A percentile compares a stretch with the other conserved stretches of the same genome.
These are phyloP conservation scores for Stephania yunnanensis DNA, from an alignment of 164 flowering plant species.

Conservation along the genomic window DNA sequence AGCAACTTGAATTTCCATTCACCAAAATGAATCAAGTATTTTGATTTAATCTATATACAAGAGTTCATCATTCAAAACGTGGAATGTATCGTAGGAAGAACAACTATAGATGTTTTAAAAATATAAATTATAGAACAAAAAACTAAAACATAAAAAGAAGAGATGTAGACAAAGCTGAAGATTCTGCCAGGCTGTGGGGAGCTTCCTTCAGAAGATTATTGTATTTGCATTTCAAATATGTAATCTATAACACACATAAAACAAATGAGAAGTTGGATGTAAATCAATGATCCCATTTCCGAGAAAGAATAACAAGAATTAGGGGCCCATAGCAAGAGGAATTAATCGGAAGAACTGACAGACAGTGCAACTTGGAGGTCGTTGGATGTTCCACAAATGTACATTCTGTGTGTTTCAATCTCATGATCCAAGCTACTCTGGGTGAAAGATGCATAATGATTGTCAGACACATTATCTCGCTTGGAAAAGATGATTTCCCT, in stretches of 20 bases:
- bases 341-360: conserved; percentile 49
- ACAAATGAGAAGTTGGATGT: background rate
- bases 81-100: background rate
- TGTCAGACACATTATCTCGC: conserved; percentile 35
- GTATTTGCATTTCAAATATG: background rate
- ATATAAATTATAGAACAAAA: background rate
- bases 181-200: background rate
- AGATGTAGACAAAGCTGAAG: background rate
- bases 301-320: background rate
- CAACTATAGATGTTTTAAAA: background rate
- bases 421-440: conserved; percentile 30
- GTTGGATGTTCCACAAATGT: conserved; percentile 70
- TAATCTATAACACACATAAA: background rate
- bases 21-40: background rate
- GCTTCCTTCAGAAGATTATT: background rate
- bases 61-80: background rate
- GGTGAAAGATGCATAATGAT: conserved; percentile 43
- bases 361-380: conserved; percentile 77
- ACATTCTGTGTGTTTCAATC: conserved; percentile 77
- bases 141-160: too few species aligned
- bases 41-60: background rate
- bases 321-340: background rate
- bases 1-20: background rate
- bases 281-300: background rate
- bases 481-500: conserved; percentile 75